These are phyloP conservation scores for Rhizopus sp. DNA, from an alignment of 371 early-diverging fungal species.

Conservation along the genomic window DNA sequence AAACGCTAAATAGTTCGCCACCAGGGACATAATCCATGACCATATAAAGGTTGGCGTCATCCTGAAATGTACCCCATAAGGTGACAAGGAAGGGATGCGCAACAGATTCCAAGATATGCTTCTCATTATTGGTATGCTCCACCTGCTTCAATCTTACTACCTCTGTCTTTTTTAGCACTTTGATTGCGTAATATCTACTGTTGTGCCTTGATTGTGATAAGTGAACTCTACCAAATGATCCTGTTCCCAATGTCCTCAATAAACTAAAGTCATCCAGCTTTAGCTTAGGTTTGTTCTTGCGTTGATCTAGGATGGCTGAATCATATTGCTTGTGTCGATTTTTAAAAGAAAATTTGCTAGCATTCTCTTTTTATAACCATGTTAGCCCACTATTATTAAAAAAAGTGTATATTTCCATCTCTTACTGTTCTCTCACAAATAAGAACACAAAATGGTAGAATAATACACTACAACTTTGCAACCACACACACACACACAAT, in stretches of 20 bases:
- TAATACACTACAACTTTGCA: no score
- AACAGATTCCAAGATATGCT: constrained; percentile 85
- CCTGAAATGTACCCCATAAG: constrained; percentile 93
- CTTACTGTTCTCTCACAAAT: neutral
- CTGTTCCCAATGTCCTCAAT: constrained; percentile 91
- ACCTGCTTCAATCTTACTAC: constrained; percentile 96
- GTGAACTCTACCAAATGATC: constrained; percentile 99
- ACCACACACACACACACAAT: no score
- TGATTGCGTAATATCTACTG: constrained; percentile 93
- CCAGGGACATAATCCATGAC: constrained; percentile 98
- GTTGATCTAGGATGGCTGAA: constrained; percentile 33
- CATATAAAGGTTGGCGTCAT: constrained; percentile 83
- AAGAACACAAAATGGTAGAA: no score
- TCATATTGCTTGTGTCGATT: constrained; percentile 15
- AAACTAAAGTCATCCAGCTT: constrained; percentile 70
- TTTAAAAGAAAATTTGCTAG: neutral
- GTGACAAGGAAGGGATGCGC: constrained; percentile 95
- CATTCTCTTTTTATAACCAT: no score
- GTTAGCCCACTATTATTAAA: neutral
- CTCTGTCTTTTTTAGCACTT: constrained; percentile 93
- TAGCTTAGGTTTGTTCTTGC: constrained; percentile 54
- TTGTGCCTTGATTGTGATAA: constrained; percentile 79
- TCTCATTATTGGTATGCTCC: constrained; percentile 97
- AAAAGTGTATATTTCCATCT: neutral
- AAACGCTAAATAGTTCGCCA: constrained; percentile 89